A percentile compares a stretch with the other conserved stretches of the same genome.
Evolutionary conservation across 2,329 filamentous ascomycete genomes (phyloP).

Genomic region (Clarireedia sp.): DNA sequence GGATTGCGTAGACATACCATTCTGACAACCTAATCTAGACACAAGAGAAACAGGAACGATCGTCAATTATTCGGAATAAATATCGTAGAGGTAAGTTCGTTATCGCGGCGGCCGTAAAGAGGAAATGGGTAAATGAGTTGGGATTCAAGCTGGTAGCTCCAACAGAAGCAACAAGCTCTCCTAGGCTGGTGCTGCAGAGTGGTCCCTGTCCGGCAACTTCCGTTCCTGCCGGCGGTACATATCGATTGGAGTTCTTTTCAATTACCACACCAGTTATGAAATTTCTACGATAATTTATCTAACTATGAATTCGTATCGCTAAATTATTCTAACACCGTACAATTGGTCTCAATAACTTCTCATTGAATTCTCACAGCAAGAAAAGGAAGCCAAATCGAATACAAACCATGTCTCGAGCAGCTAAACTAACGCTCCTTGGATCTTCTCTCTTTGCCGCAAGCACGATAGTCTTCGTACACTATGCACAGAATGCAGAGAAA

Average conservation of each 20-base stretch:
- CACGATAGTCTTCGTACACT: slow-evolving; percentile 82
- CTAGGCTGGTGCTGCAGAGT: neutral
- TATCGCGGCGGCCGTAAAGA: neutral
- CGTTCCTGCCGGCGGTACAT: slow-evolving; percentile 7
- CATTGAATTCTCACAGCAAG: neutral
- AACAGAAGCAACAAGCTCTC: slow-evolving; percentile 18
- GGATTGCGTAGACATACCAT: slow-evolving; percentile 18
- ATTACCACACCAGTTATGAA: neutral
- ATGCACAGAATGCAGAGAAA: slow-evolving; percentile 77
- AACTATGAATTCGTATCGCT: neutral
- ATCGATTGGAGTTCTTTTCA: slow-evolving; percentile 1
- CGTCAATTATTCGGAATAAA: slow-evolving; percentile 4
- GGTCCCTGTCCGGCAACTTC: slow-evolving; percentile 21
- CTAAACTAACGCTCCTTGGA: slow-evolving; percentile 73
- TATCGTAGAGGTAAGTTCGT: slow-evolving; percentile 9
- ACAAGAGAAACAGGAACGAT: neutral
- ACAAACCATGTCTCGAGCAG: slow-evolving; percentile 73
- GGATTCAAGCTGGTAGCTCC: slow-evolving; percentile 11
- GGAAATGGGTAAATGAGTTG: slow-evolving; percentile 5
- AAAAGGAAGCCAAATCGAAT: neutral
- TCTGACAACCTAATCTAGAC: slow-evolving; percentile 13
- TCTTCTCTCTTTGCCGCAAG: slow-evolving; percentile 69
- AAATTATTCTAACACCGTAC: neutral
- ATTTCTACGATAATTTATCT: neutral
- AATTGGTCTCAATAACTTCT: too few species aligned